Conservation (phyloP, 352 stramenopile species). For the Pythium grandisporangium region DNA sequence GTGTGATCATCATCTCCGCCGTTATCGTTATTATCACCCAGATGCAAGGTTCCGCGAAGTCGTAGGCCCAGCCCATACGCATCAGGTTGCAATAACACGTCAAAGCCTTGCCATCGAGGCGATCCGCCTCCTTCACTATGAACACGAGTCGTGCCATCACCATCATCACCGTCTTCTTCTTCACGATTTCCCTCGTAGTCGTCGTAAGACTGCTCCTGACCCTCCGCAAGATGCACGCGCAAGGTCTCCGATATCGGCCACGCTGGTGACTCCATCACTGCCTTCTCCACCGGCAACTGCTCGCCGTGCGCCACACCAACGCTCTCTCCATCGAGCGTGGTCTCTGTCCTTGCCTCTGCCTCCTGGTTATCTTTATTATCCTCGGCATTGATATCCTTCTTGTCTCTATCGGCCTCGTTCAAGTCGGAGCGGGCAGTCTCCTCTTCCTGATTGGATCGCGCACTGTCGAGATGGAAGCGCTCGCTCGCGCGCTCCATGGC, state of each 20-base stretch:
- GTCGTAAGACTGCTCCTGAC: too few relatives aligned
- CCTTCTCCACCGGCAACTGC: not conserved
- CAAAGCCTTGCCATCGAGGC: constrained; percentile 19
- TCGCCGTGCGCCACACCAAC: not conserved
- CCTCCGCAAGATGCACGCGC: not conserved
- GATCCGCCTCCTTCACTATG: too few relatives aligned
- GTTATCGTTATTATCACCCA: too few relatives aligned
- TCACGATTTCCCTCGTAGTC: not conserved
- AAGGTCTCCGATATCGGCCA: too few relatives aligned
- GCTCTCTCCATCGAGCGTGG: not conserved
- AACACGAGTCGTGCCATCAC: too few relatives aligned
- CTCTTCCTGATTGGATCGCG: too few relatives aligned
- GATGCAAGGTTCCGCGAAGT: too few relatives aligned
- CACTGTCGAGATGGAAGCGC: too few relatives aligned
- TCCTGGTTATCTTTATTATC: not conserved
- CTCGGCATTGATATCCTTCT: not conserved
- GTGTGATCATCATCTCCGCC: too few relatives aligned
- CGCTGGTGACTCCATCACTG: not conserved
- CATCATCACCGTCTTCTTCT: too few relatives aligned
- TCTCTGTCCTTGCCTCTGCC: not conserved
- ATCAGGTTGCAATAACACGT: constrained; percentile 46
- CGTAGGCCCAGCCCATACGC: constrained; percentile 33
- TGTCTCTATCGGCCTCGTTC: constrained; percentile 1
- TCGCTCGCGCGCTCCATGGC: constrained; percentile 21
- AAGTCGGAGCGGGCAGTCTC: not conserved